Evolutionary conservation across 257 asterid genomes (phyloP).

Genomic region (Buddleja alternifolia): DNA sequence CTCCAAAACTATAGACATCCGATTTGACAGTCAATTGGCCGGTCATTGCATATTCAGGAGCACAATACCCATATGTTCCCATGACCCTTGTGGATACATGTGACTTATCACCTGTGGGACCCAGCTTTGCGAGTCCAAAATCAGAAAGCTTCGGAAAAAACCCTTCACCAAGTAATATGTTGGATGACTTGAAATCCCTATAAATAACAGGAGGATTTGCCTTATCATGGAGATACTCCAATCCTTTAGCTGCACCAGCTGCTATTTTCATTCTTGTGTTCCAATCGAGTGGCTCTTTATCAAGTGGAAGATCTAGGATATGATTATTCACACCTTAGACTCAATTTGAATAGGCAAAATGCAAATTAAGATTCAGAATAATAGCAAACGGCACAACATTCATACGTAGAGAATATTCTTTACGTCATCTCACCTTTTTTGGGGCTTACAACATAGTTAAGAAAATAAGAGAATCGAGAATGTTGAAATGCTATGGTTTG

Average conservation of each 20-base stretch:
- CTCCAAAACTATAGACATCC: constrained; percentile 97
- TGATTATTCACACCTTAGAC: constrained; percentile 3
- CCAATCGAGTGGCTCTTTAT: constrained; percentile 94
- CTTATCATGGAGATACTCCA: constrained; percentile 97
- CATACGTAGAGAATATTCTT: background rate
- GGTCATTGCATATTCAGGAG: constrained; percentile 99
- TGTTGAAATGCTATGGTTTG: background rate
- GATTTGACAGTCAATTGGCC: constrained; percentile 97
- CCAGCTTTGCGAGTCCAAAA: constrained; percentile 97
- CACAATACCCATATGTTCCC: constrained; percentile 99
- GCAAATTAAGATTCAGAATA: background rate
- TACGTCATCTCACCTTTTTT: background rate
- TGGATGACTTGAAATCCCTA: constrained; percentile 95
- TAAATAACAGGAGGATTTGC: constrained; percentile 97
- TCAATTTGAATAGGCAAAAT: background rate
- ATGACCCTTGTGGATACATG: constrained; percentile 98
- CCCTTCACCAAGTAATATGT: constrained; percentile 88
- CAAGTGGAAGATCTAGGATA: constrained; percentile 80
- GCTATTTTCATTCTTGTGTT: constrained; percentile 98
- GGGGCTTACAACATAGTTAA: background rate
- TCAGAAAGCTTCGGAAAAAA: constrained; percentile 88
- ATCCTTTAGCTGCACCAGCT: constrained; percentile 98
- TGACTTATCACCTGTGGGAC: constrained; percentile 99
- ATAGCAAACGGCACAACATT: background rate
- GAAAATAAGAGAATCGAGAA: background rate